These are phyloP conservation scores for Penicillium coprophilum DNA, from an alignment of 495 filamentous ascomycete species.

Conservation along the genomic window DNA sequence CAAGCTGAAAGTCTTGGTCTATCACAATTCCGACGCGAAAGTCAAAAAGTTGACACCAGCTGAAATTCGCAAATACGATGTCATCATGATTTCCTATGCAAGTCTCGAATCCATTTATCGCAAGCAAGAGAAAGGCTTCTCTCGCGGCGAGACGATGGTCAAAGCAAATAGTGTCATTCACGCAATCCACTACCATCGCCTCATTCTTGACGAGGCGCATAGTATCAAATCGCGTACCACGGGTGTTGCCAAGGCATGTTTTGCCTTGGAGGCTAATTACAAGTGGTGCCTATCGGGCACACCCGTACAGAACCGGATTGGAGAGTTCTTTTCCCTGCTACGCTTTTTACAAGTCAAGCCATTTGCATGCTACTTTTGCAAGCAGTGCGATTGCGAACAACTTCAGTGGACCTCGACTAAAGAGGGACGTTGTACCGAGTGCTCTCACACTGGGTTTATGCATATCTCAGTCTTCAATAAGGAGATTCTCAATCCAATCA, in stretches of 20 bases:
- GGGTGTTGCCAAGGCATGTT: conserved; percentile 91
- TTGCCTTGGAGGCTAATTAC: conserved; percentile 79
- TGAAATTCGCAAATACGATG: conserved; percentile 78
- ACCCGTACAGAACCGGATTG: conserved; percentile 93
- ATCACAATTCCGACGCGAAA: conserved; percentile 82
- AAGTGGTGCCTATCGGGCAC: conserved; percentile 97
- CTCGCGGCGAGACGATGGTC: conserved; percentile 68
- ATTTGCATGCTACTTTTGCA: conserved; percentile 92
- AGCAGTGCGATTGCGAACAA: conserved; percentile 71
- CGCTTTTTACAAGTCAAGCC: conserved; percentile 85
- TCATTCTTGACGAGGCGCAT: conserved; percentile 95
- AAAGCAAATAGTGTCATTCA: conserved; percentile 88
- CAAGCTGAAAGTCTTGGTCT: conserved; percentile 82
- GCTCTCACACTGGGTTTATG: conserved; percentile 67
- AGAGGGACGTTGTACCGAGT: conserved; percentile 64
- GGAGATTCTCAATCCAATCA: conserved; percentile 77
- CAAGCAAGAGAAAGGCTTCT: conserved; percentile 89
- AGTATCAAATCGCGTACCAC: conserved; percentile 87
- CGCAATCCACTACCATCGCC: conserved; percentile 79
- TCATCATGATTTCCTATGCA: conserved; percentile 97
- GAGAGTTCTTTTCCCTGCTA: conserved; percentile 93
- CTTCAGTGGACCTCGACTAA: conserved; percentile 80
- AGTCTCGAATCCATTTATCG: conserved; percentile 87
- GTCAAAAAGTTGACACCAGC: conserved; percentile 69
- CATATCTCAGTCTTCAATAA: conserved; percentile 97